A percentile compares a stretch with the other conserved stretches of the same genome.
Evolutionary conservation across 345 rosid species (phyloP).

Genomic region (Brassica napus): DNA sequence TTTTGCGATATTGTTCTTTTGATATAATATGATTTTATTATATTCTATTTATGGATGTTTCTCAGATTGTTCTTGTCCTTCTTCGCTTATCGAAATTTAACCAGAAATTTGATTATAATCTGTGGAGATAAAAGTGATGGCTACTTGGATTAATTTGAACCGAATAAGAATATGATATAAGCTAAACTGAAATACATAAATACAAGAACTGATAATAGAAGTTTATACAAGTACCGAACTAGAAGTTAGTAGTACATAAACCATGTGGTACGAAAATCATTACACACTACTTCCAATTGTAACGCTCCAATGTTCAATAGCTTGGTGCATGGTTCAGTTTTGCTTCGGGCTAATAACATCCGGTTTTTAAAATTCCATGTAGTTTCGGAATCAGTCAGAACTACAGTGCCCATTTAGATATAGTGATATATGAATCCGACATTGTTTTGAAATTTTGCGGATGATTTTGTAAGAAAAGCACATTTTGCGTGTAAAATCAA

Average conservation of each 20-base stretch:
- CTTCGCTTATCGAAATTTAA: not conserved
- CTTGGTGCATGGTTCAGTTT: not conserved
- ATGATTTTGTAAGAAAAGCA: not conserved
- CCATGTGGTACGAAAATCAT: not conserved
- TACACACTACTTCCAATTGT: not conserved
- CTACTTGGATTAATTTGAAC: not conserved
- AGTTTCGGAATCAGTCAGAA: not conserved
- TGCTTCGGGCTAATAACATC: not conserved
- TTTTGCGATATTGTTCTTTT: slow-evolving; percentile 16
- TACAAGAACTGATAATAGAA: not conserved
- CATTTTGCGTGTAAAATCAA: not conserved
- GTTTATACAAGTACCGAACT: not conserved
- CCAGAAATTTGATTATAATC: not conserved
- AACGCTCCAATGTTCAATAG: not conserved
- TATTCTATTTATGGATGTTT: not conserved
- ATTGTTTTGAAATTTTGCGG: not conserved
- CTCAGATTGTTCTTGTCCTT: not conserved
- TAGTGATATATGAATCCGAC: not conserved
- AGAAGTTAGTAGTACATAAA: not conserved
- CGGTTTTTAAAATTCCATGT: not conserved
- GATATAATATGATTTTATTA: slow-evolving; percentile 22
- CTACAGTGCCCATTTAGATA: not conserved
- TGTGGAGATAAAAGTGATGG: not conserved
- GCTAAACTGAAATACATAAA: not conserved
- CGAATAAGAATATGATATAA: not conserved